Conservation (phyloP, 495 filamentous ascomycete species). For the Lasiosphaeria ovina region DNA sequence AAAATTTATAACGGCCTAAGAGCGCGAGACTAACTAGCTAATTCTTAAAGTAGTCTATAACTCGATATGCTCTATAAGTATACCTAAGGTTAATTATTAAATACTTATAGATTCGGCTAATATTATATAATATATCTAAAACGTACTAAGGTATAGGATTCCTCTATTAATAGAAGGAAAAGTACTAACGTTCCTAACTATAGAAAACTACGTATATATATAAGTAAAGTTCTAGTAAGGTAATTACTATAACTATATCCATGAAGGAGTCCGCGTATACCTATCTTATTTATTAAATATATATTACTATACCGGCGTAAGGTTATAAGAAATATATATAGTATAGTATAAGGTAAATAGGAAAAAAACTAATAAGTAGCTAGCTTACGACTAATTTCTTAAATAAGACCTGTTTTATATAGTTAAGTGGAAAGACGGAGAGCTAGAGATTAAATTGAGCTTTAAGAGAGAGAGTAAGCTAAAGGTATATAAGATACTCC, state of each 20-base stretch:
- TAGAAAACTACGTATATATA: background rate
- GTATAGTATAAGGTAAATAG: background rate
- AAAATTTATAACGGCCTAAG: background rate
- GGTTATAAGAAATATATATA: slow-evolving; percentile 2
- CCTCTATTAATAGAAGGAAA: slow-evolving; percentile 3
- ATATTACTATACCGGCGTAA: slow-evolving; percentile 1
- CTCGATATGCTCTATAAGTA: slow-evolving; percentile 2
- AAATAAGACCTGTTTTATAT: slow-evolving; percentile 2
- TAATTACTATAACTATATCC: slow-evolving; percentile 5
- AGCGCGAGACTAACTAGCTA: background rate
- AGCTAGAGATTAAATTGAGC: background rate
- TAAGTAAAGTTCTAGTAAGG: slow-evolving; percentile 3
- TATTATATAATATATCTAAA: slow-evolving; percentile 3
- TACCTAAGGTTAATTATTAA: slow-evolving; percentile 1
- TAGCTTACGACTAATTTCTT: slow-evolving; percentile 4
- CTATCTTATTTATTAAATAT: slow-evolving; percentile 6
- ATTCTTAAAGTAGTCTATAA: slow-evolving; percentile 4
- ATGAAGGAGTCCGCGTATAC: background rate
- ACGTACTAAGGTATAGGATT: slow-evolving; percentile 4
- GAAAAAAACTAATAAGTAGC: background rate
- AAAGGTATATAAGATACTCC: background rate
- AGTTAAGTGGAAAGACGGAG: slow-evolving; percentile 4
- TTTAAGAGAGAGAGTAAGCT: background rate
- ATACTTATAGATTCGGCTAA: slow-evolving; percentile 7
- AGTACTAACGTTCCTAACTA: background rate